Evolutionary conservation across 1,284 basidiomycete genomes (phyloP), one percentile per base, ranked within the genome.

Genomic region (Naganishia albida): DNA sequence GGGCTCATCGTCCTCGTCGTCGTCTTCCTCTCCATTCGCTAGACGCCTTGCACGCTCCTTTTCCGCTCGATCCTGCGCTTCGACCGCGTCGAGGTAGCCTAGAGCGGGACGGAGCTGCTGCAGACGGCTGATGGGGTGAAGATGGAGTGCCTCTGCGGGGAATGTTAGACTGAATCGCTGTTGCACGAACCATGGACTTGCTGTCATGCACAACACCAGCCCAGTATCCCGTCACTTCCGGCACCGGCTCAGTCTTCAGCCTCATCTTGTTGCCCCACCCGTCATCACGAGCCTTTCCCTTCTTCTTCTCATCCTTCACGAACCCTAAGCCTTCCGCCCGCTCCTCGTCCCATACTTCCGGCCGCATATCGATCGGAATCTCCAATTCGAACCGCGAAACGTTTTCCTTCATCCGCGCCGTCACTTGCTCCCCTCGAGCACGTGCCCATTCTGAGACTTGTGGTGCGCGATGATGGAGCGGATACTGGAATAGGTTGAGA

Each of bases 261-360:
- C 78, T 71, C 70, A 75, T 73, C 69, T 78, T 79, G 54, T 76
- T 75, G 8, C 75, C 76, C 78, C 77, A 78, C 34, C 69, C 72
- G 28, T 71, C 69, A 50, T 62, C 68, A 62, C 70, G 67, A 42
- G 64, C 67, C 57, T 64, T 72, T 7, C 65, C 69, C 62, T 71
- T 72, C 66, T 68, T 72, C 28, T 68, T 64, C 16, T 34, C 18
- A 55, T 70, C 71, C 46, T 69, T 65, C 59, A 49, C 64, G 51
- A 73, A 77, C 1, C 73, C 74, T 42, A 78, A 69, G 34, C 77
- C 75, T 28, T 70, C 70, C 18, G 77, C 78, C 38, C 73, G 67
- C 43, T 78, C 77, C 43, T 78, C 75, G 49, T 77, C 69, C 78
- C 78, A 80, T 18, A 77, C 75, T 34, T 69, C 69, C 18, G 64